Conservation (phyloP, 1,284 basidiomycete genomes). For the Microbotryomycetes sp. region DNA sequence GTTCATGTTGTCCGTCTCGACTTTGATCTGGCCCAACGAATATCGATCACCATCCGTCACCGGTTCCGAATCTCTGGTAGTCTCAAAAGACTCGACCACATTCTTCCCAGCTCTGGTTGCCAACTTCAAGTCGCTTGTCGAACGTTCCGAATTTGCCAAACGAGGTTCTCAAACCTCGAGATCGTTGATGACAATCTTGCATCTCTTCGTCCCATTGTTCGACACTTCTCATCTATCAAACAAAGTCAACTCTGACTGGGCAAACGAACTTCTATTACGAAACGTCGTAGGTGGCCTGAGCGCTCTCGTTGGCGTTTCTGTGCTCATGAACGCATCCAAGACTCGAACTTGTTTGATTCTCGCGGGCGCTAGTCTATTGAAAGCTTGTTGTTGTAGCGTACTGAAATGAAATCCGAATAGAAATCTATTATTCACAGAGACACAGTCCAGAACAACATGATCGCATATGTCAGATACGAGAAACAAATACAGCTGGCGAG, state of each 20-base stretch:
- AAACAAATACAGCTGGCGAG: too few species aligned
- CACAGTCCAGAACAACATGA: too few species aligned
- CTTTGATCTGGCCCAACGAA: conserved; percentile 18
- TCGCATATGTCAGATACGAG: too few species aligned
- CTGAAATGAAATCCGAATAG: too few species aligned
- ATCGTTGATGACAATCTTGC: background rate
- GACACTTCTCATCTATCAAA: too few species aligned
- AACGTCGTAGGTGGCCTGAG: background rate
- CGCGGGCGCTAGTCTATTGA: too few species aligned
- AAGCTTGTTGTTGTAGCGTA: too few species aligned
- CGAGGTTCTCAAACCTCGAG: background rate
- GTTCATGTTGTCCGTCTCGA: conserved; percentile 18
- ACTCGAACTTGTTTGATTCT: too few species aligned
- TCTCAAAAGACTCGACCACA: background rate
- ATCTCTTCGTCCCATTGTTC: background rate
- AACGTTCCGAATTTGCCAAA: background rate
- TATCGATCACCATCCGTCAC: conserved; percentile 8
- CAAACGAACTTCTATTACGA: background rate
- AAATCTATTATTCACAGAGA: too few species aligned
- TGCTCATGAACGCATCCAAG: background rate
- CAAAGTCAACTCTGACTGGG: background rate
- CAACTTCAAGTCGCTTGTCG: too few species aligned
- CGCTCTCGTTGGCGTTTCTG: background rate
- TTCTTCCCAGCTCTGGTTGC: too few species aligned
- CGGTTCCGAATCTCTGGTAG: background rate